phyloP scores from a whole-genome alignment of 1,284 basidiomycete species.

The Sporisorium exsertum region DNA sequence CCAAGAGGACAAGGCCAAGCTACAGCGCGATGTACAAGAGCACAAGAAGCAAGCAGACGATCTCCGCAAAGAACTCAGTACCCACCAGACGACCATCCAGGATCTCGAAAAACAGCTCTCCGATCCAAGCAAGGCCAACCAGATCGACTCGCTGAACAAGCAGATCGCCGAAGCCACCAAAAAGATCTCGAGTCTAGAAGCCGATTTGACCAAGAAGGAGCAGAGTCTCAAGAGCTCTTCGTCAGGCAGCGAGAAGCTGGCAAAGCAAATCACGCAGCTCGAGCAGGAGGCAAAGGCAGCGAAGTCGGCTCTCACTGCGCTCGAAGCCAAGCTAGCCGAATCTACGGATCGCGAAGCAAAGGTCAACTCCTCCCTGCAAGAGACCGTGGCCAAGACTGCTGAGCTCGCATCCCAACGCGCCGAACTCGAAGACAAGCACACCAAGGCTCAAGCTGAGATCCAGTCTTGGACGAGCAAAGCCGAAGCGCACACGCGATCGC shows the following conservation, averaged over 20 bases:
- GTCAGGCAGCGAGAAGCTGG: constrained; percentile 17
- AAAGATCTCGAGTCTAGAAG: constrained; percentile 31
- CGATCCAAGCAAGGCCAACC: constrained; percentile 41
- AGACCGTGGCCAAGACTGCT: constrained; percentile 12
- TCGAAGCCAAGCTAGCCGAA: constrained; percentile 28
- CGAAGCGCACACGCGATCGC: constrained; percentile 12
- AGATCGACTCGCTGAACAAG: constrained; percentile 36
- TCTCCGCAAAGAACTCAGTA: constrained; percentile 15
- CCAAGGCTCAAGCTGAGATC: constrained; percentile 21
- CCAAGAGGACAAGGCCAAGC: constrained; percentile 24
- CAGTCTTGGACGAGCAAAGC: constrained; percentile 22
- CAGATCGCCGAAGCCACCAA: constrained; percentile 20
- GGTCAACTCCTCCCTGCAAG: constrained; percentile 13
- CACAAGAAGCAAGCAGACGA: constrained; percentile 30
- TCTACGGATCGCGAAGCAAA: constrained; percentile 24
- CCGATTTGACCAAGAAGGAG: constrained; percentile 28
- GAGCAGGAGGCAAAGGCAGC: constrained; percentile 17
- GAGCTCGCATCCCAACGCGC: constrained; percentile 5
- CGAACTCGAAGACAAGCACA: constrained; percentile 28
- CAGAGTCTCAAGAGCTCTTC: constrained; percentile 20
- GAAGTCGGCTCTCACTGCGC: constrained; percentile 5
- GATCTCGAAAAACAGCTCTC: constrained; percentile 45
- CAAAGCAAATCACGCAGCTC: constrained; percentile 21
- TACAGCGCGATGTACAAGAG: constrained; percentile 23
- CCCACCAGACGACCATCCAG: constrained; percentile 15